phyloP scores from a whole-genome alignment of 768 basidiomycete species.

The Phanerochaete sordida region DNA sequence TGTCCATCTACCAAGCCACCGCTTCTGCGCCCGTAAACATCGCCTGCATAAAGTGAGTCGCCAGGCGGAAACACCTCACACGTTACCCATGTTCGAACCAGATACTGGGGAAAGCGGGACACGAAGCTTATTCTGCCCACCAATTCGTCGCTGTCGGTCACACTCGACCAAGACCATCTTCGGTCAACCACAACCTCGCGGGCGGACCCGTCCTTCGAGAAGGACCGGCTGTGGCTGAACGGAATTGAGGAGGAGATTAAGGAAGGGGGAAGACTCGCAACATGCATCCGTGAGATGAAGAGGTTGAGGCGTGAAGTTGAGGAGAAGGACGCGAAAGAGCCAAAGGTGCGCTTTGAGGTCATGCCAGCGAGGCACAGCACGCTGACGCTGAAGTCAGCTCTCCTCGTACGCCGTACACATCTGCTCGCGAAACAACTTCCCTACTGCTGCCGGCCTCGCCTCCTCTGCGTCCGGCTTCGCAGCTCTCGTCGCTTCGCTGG shows the following conservation, averaged over 20 bases:
- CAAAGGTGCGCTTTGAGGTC: conserved; percentile 51
- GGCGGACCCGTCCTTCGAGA: conserved; percentile 66
- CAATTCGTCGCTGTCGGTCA: conserved; percentile 97
- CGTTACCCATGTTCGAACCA: neutral
- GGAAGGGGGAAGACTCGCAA: conserved; percentile 68
- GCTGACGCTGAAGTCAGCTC: conserved; percentile 39
- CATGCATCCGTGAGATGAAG: conserved; percentile 88
- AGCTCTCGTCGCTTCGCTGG: conserved; percentile 87
- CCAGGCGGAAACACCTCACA: conserved; percentile 3
- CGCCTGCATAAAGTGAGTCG: conserved; percentile 88
- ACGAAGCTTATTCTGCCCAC: conserved; percentile 94
- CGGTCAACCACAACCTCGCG: conserved; percentile 92
- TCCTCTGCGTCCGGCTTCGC: conserved; percentile 98
- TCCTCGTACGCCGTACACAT: conserved; percentile 80
- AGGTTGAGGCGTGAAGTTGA: conserved; percentile 73
- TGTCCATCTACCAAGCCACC: conserved; percentile 78
- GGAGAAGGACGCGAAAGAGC: conserved; percentile 55
- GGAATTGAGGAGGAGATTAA: conserved; percentile 90
- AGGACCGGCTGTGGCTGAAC: conserved; percentile 92
- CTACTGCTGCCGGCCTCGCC: conserved; percentile 96
- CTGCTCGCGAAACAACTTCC: conserved; percentile 97
- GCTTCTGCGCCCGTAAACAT: conserved; percentile 95
- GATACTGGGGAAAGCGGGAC: conserved; percentile 99
- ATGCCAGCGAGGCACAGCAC: conserved; percentile 8
- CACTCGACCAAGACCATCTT: conserved; percentile 94